Conservation (phyloP, 164 flowering plant species). For the Paratinospora sagittata region DNA sequence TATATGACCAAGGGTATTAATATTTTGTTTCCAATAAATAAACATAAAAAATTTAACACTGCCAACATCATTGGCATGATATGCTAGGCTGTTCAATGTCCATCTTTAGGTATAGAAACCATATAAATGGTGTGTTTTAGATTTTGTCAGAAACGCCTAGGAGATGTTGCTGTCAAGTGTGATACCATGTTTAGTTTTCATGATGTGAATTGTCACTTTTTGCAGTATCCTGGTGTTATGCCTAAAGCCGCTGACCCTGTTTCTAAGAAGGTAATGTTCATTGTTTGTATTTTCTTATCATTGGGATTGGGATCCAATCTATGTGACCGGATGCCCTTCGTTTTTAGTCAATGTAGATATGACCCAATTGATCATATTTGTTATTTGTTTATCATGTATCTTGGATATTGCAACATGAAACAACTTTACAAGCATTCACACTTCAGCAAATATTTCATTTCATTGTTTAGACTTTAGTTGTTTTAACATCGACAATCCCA, state of each 20-base stretch:
- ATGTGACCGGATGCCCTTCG: too few species aligned
- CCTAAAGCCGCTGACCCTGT: not conserved
- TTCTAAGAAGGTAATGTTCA: not conserved
- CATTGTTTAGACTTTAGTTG: not conserved
- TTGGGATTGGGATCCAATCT: too few species aligned
- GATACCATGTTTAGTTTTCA: not conserved
- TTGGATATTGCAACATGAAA: not conserved
- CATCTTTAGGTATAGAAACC: not conserved
- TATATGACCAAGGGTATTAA: too few species aligned
- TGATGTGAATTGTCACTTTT: not conserved
- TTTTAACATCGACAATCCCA: not conserved
- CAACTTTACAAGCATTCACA: not conserved
- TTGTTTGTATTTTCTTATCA: not conserved
- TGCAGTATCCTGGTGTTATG: not conserved
- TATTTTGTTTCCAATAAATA: slow-evolving; percentile 1
- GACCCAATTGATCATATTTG: not conserved
- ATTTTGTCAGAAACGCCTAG: not conserved
- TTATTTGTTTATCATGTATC: not conserved
- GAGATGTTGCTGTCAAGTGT: not conserved
- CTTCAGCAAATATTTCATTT: not conserved
- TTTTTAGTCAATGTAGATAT: too few species aligned
- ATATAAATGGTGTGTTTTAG: not conserved
- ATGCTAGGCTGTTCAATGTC: not conserved
- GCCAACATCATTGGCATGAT: not conserved
- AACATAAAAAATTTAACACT: not conserved